Evolutionary conservation across 2,329 filamentous ascomycete species (phyloP).

Genomic region (Alternaria burnsii): DNA sequence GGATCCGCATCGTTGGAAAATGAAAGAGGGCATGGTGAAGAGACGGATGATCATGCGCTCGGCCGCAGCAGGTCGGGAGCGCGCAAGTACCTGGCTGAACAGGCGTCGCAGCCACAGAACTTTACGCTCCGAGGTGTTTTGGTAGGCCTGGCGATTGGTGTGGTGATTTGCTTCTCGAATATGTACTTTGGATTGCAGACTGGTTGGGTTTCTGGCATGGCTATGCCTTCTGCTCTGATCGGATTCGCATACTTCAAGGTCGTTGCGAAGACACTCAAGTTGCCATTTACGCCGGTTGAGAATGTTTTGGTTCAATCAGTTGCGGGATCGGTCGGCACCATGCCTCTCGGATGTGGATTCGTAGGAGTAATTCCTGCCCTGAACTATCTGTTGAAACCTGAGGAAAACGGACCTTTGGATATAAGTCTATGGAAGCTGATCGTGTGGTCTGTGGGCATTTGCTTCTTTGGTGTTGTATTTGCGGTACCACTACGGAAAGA

Average conservation of each 20-base stretch:
- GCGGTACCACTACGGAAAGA: constrained; percentile 89
- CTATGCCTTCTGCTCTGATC: constrained; percentile 93
- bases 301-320: constrained; percentile 98
- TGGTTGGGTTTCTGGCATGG: constrained; percentile 86
- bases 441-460: constrained; percentile 90
- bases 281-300: constrained; percentile 92
- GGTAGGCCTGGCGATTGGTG: constrained; percentile 83
- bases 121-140: constrained; percentile 85
- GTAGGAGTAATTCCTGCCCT: constrained; percentile 94
- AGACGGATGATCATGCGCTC: constrained; percentile 24
- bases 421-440: constrained; percentile 80
- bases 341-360: constrained; percentile 95
- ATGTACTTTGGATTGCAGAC: constrained; percentile 99
- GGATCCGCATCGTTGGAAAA: constrained; percentile 33
- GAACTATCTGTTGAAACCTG: constrained; percentile 79
- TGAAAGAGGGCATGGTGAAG: constrained; percentile 32
- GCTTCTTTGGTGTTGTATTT: constrained; percentile 96
- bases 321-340: constrained; percentile 92
- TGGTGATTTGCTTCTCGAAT: constrained; percentile 94
- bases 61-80: constrained; percentile 28
- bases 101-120: constrained; percentile 64
- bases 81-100: constrained; percentile 38
- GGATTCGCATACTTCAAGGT: constrained; percentile 93
- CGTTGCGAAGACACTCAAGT: constrained; percentile 73
- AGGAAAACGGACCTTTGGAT: constrained; percentile 80